Percentiles rank a stretch among this genome's conserved stretches.
Evolutionary conservation across 169 alveolate genomes (phyloP).

Genomic region (Besnoitia besnoiti): DNA sequence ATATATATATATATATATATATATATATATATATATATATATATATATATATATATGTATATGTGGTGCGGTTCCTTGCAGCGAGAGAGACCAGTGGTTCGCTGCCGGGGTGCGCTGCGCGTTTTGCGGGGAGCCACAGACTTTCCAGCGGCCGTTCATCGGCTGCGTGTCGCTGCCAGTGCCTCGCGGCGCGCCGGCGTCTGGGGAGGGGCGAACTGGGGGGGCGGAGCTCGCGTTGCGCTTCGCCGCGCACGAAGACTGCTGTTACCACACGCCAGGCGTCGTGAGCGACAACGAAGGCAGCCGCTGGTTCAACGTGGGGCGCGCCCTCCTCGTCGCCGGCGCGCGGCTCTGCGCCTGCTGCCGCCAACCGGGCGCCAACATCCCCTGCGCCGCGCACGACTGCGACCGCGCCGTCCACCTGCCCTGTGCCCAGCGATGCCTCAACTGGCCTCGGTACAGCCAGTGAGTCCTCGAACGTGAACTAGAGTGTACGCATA

Average conservation of each 20-base stretch:
- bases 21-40: too few species aligned
- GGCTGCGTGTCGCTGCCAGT: constrained; percentile 63
- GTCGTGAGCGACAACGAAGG: constrained; percentile 57
- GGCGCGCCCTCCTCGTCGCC: constrained; percentile 30
- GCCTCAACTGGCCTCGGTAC: not conserved
- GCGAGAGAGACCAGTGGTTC: constrained; percentile 51
- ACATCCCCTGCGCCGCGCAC: not conserved
- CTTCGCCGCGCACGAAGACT: constrained; percentile 59
- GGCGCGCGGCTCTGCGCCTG: constrained; percentile 18
- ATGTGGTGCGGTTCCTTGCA: too few species aligned
- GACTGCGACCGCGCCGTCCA: not conserved
- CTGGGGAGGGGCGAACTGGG: not conserved
- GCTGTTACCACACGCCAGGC: constrained; percentile 59
- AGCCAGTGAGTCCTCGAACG: not conserved
- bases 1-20: too few species aligned
- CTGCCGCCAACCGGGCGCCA: constrained; percentile 55
- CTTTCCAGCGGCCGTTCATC: constrained; percentile 50
- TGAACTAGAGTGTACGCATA: not conserved
- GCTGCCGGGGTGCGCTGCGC: constrained; percentile 35
- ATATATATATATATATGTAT: too few species aligned
- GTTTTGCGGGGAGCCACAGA: constrained; percentile 49
- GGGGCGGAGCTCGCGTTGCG: not conserved
- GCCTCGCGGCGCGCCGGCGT: not conserved
- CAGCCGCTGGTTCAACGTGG: constrained; percentile 58
- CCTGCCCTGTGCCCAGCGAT: constrained; percentile 18